Base-by-base conservation (phyloP, 129 eudicot genomes). In the Pittosporum tobira region DNA sequence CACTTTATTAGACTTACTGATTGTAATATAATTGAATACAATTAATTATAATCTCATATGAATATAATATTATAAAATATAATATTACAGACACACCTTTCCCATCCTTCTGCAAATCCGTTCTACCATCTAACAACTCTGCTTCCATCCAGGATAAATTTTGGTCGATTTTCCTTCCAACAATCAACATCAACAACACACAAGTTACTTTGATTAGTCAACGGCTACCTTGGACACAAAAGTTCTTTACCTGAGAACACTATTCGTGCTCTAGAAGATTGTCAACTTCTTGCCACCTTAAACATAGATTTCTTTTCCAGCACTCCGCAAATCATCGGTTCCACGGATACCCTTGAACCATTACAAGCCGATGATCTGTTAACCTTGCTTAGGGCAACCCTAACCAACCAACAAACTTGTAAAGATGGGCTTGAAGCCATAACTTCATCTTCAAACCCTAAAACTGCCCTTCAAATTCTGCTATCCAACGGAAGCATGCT, bases 371-470 rank as follows among this genome's bases (percentile, higher is more conserved):
- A 66, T 6, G 53, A 60, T 21, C 6, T 46, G 23, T 65, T 59
- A 14, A 66, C 78, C 7, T 24, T 51, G 63, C 78, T 73, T 30
- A 66, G 78, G 27, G 73, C 73, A 2, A 66, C n/a, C n/a, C n/a
- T n/a, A n/a, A n/a, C n/a, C n/a, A n/a, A n/a, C n/a, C n/a, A n/a
- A n/a, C n/a, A n/a, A 40, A 73, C 78, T 30, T 73, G 78, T 45
- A 61, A 22, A 19, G 78, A 73, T 22, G 73, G 78, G 24, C 51
- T 73, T 30, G 28, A 23, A 44, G 43, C 23, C 24, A 15, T 27
- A 3, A 9, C n/a, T 15, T 27, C 46, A 3, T 7, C 34, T 13
- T 43, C 51, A 15, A 19, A n/a, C 26, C 29, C 47, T 25, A 26
- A 6, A 28, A 30, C 25, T n/a, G 60, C 22, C 22, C 52, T 73